Percentiles rank a stretch among this genome's conserved stretches.
Conservation (phyloP, 352 stramenopile species). For the Globisporangium camurandrum region DNA sequence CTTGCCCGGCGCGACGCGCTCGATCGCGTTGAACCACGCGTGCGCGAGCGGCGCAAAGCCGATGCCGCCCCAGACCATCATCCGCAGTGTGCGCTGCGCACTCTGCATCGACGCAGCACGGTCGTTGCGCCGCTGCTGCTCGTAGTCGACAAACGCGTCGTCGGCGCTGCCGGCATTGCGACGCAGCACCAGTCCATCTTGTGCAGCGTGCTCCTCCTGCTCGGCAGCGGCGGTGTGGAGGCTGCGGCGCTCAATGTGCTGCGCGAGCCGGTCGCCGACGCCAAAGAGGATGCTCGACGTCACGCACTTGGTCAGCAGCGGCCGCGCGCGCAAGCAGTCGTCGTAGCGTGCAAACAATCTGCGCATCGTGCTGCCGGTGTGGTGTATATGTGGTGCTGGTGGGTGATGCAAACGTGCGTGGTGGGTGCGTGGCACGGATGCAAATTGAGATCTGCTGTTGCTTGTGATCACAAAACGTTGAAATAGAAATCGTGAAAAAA, state of each 20-base stretch:
- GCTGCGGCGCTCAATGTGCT: conserved; percentile 29
- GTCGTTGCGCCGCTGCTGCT: background rate
- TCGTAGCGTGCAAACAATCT: conserved; percentile 45
- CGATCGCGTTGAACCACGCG: conserved; percentile 85
- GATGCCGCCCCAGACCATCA: conserved; percentile 83
- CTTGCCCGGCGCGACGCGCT: conserved; percentile 29
- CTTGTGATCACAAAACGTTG: too few species aligned
- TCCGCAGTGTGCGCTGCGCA: conserved; percentile 23
- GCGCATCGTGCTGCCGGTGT: conserved; percentile 18
- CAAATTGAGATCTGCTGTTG: too few species aligned
- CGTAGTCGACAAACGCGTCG: conserved; percentile 9
- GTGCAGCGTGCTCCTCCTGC: too few species aligned
- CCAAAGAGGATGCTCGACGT: conserved; percentile 65
- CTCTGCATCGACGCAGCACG: background rate
- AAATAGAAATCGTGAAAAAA: too few species aligned
- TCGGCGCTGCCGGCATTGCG: background rate
- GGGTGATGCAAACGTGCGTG: too few species aligned
- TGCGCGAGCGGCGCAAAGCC: conserved; percentile 85
- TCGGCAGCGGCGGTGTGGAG: too few species aligned
- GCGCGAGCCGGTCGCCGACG: conserved; percentile 51
- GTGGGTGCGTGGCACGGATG: too few species aligned
- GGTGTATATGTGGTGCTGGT: too few species aligned
- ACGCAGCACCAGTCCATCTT: too few species aligned
- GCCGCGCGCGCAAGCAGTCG: conserved; percentile 32
- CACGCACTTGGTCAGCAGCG: conserved; percentile 62